Evolutionary conservation across 1,139 yeast genomes (phyloP), one percentile per base, ranked within the genome.

Genomic region (Debaryomyces nepalensis): DNA sequence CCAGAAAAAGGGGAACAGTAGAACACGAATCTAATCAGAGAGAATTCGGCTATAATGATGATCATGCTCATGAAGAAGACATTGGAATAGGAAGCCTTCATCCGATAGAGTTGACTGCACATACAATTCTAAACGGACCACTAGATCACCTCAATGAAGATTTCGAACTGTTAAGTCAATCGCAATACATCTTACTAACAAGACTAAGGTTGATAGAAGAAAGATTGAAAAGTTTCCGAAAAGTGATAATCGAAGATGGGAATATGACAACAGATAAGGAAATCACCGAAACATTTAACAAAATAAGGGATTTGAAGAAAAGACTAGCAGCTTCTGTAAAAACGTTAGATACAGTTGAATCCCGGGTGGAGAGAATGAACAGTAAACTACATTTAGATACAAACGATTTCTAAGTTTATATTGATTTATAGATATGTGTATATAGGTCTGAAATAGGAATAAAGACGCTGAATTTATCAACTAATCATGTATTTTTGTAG

Each of bases 61-160:
- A 11, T 10, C n/a, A 11, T 9, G 30, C n/a, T 4, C 16, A 34
- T 24, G 37, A 24, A 21, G 6, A 18, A 16, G 44, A 35, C 4
- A 5, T 32, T 10, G 42, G 34, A 11, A 6, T 40, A 21, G 45
- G 48, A 11, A 74, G 75, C 48, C 51, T 73, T 32, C 84, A 80
- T 52, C 82, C 83, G 0, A 68, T 80, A 34, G 85, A 80, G 47
- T 62, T 78, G 18, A 70, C 80, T 0, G 84, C 82, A 0, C 86
- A 81, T 49, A 61, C 79, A 3, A 59, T 81, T 3, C 57, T 81
- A 8, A 80, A 79, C 33, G 75, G 76, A 0, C 75, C 84, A 0
- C 59, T 81, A 7, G 86, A 81, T 35, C 64, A 59, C 4, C 60
- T 81, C 21, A 73, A 76, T 45, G 76, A 75, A 36, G 75, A 75